A percentile compares a stretch with the other conserved stretches of the same genome.
These are phyloP conservation scores for Stephanodiscus triporus DNA, from an alignment of 108 stramenopile species.

Conservation along the genomic window DNA sequence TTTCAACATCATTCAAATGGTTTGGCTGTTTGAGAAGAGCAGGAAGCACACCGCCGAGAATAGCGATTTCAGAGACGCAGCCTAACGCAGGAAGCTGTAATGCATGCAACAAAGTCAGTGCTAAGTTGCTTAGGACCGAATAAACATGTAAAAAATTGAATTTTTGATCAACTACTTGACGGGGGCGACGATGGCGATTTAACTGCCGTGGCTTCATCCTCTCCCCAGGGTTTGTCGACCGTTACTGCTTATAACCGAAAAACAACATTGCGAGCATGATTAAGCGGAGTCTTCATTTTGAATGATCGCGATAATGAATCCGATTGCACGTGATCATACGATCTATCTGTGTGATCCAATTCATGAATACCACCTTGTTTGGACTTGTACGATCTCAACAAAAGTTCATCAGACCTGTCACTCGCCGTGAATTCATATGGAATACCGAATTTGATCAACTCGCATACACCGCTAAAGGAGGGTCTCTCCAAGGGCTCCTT, in stretches of 20 bases:
- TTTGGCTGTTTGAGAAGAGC: constrained; percentile 25
- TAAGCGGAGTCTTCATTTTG: constrained; percentile 2
- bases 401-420: constrained; percentile 28
- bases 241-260: too few relatives aligned
- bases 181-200: too few relatives aligned
- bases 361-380: constrained; percentile 6
- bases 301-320: constrained; percentile 22
- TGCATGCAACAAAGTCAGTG: too few relatives aligned
- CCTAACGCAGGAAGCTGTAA: too few relatives aligned
- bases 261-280: not conserved
- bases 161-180: too few relatives aligned
- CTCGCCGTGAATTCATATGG: constrained; percentile 23
- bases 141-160: too few relatives aligned
- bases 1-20: constrained; percentile 62
- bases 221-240: too few relatives aligned
- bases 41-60: too few relatives aligned
- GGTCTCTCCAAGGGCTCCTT: constrained; percentile 27
- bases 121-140: too few relatives aligned
- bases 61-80: too few relatives aligned
- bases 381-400: constrained; percentile 17
- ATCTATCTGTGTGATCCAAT: constrained; percentile 8
- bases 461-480: constrained; percentile 25
- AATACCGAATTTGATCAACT: constrained; percentile 44
- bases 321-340: constrained; percentile 5
- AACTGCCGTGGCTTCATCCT: too few relatives aligned